Base-by-base conservation (phyloP, 176 grass and related monocot species). In the Triticum aestivum region DNA sequence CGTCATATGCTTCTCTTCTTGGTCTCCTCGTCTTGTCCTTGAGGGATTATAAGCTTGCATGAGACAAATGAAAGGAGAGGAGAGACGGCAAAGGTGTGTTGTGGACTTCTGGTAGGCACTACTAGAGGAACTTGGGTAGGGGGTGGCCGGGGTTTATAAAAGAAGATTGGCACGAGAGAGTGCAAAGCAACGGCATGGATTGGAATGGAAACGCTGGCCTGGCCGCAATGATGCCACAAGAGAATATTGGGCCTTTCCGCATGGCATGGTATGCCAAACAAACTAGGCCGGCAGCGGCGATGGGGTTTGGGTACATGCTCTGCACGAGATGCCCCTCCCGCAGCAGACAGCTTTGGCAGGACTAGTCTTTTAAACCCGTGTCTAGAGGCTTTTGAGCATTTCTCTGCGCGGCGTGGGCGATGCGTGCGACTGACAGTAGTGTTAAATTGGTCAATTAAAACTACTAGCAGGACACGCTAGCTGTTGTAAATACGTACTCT, bases 171-270 rank as follows among this genome's bases (percentile, higher is more conserved):
- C 5, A 66, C 15, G 68, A 56, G 65, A 56, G 32, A 56, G 5
- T 11, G 30, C 45, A 76, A 59, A 21, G 39, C 32, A 42, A 18
- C 11, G 74, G 49, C 32, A 58, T 61, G 21, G 8, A 61, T 39
- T 13, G 6, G 63, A 30, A 14, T 32, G 13, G 27, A 26, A 42
- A 72, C 39, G 69, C 35, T 76, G 12, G 59, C 49, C 65, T 76
- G 23, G 59, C 49, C 65, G 83, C 73, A 90, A 87, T 91, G 85
- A 87, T 92, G 81, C 65, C 73, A 44, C 30, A 8, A 69, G 47
- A 80, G 84, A 88, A 87, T 79, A 83, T 68, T 76, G 86, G 68
- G 26, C 39, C 71, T 90, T 92, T 95, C 24, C 58, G 90, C 90
- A 92, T 92, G 12, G 45, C 45, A 47, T 47, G 38, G 39, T 9